Base-by-base conservation (phyloP, 441 rosid genomes). In the Melastoma candidum region DNA sequence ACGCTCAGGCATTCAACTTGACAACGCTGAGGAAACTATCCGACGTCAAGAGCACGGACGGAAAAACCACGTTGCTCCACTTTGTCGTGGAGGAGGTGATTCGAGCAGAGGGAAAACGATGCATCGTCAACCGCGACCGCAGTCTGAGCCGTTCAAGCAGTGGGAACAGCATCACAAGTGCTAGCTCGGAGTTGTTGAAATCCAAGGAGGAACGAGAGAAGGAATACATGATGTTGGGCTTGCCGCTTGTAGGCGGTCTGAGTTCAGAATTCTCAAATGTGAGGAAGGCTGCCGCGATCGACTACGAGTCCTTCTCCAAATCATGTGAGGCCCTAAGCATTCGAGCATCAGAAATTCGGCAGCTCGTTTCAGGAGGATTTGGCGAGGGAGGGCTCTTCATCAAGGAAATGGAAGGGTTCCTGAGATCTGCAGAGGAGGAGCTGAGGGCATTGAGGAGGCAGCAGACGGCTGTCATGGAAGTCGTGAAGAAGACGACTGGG, bases 1-100 rank as follows among this genome's bases (percentile, higher is more conserved):
- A 43, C 0, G 66, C 66, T 2, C 60, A 63, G 39, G 66, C 66
- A 10, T 63, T 63, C 26, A 60, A 60, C 57, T 45, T 60, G 44
- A 50, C 51, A 46, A 51, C 64, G 3, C 64, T 60, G 32, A 45
- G 51, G 56, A 60, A 60, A 60, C 36, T 60, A 29, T 60, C 64
- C 11, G 64, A 60, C 13, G 64, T 60, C 36, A 63, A 63, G 47
- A 54, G 66, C 7, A 63, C 66, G 1, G 66, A 63, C 32, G 66
- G 55, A 25, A 63, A 63, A 56, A 63, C 66, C 3, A 63, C 66
- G 0, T 46, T 63, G 29, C 60, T 63, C 24, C 60, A 63, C 43
- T 63, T 63, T 4, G 66, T 63, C 32, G 66, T 63, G 17, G 49
- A 49, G 25, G 66, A 63, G 58, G 51, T 63, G 10, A 45, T 63